These are phyloP conservation scores for Arbutus unedo DNA, from an alignment of 148 eudicot species.

Conservation along the genomic window DNA sequence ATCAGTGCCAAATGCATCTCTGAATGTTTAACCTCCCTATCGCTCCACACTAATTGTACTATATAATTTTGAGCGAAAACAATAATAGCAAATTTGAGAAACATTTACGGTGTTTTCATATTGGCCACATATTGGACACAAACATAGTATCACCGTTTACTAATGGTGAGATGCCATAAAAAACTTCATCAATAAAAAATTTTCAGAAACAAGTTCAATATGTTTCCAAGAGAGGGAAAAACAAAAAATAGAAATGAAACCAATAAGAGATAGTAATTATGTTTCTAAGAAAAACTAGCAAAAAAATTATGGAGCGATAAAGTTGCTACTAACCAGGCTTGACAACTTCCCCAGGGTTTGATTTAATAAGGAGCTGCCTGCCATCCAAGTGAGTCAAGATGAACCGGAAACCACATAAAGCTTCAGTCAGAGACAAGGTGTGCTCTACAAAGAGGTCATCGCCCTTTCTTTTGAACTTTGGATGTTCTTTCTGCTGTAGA, in stretches of 20 bases:
- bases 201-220: not conserved
- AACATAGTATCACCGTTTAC: not conserved
- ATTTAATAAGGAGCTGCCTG: constrained; percentile 58
- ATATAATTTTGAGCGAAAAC: not conserved
- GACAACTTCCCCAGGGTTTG: constrained; percentile 66
- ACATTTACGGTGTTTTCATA: not conserved
- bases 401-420: constrained; percentile 56
- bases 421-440: constrained; percentile 58
- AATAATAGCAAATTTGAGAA: not conserved
- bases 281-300: not conserved
- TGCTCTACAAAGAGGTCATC: constrained; percentile 67
- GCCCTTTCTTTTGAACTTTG: constrained; percentile 71
- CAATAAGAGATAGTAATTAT: not conserved
- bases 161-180: not conserved
- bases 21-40: not conserved
- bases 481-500: constrained; percentile 69
- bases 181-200: not conserved
- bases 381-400: constrained; percentile 57
- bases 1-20: not conserved
- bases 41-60: not conserved
- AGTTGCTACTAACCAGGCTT: constrained; percentile 52
- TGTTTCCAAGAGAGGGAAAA: not conserved
- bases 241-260: not conserved
- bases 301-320: not conserved
- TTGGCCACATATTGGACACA: not conserved